Base-by-base conservation (phyloP, 2,329 filamentous ascomycete genomes). In the Alternaria dauci region DNA sequence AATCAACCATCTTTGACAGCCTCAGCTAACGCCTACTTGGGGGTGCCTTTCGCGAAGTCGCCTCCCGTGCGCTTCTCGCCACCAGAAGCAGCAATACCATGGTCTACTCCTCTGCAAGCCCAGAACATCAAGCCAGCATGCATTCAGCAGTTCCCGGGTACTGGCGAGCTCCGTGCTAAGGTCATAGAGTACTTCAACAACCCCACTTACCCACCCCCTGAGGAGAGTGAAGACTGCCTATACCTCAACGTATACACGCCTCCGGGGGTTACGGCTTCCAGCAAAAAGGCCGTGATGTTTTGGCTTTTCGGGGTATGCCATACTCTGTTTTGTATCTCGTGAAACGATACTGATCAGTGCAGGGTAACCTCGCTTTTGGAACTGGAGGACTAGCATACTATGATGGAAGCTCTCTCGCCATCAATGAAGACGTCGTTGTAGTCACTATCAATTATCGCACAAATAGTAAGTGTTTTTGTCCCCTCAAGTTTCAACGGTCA, bases 201-300 rank as follows among this genome's bases (percentile, higher is more conserved):
- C 44, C 63, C 58, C 3, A 16, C 38, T 18, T 63, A 62, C n/a
- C 58, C 62, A 9, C 55, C 62, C 2, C 5, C 54, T 0, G 55
- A 58, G 30, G 71, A 74, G 43, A 71, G 64, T 25, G 78, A 81
- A 39, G 77, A 81, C 54, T 81, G 79, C 58, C 55, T 81, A 18
- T 74, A 78, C n/a, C 67, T 80, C 2, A 79, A 81, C 51, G 72
- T 80, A 1, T 73, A 70, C 20, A 72, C 67, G 5, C 77, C 72
- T 14, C 52, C 23, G 25, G 58, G 4, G 58, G 51, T 16, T 39
- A 58, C 20, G 44, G 30, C 20, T 25, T 61, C 32, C 43, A 66
- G 48, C 54, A 63, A 43, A 38, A 66, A 66, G 51, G 64, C 65
- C 0, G 65, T 68, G 1, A 61, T 64, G 20, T 66, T 68, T 11